Evolutionary conservation across 495 filamentous ascomycete genomes (phyloP), one percentile per base, ranked within the genome.

Genomic region (Sabuloglossum arenarium): DNA sequence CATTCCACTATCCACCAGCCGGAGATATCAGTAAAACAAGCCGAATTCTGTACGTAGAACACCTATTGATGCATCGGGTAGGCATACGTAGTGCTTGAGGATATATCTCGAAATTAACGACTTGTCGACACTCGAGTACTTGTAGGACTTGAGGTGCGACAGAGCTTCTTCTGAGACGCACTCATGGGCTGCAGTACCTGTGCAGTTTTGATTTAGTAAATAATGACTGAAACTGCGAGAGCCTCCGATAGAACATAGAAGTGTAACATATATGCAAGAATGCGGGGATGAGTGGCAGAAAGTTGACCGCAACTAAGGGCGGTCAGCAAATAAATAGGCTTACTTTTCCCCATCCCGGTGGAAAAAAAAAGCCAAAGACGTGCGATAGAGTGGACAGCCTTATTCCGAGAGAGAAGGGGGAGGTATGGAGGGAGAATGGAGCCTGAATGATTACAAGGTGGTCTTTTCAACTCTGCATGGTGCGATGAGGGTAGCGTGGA

Each of bases 91-190:
- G 64, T 93, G 90, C 60, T 78, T 84, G 37, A 98, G 75, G 66
- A 98, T 88, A 67, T 98, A 94, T 62, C 82, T 75, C 43, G 93
- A 96, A 42, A 97, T 82, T 55, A 81, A 78, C n/a, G 88, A 95
- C 68, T 96, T 94, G 74, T 98, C 91, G 64, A 98, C 89, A 64
- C 82, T 82, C 62, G 85, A 88, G 68, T 98, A 98, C 66, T 95
- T 93, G 79, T 98, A 98, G 27, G 79, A 80, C 68, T 90, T 91
- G 60, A 98, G 80, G 65, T 94, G 88, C 27, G 85, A 71, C 53
- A 86, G 71, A 51, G 79, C 76, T 58, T 86, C 79, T 53, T 86
- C 81, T 9, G 81, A 81, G 23, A 86, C 72, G 54, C 74, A 76
- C 56, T 81, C 76, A 62, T 77, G 73, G 63, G 71, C 61, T n/a